Evolutionary conservation across 2,329 filamentous ascomycete species (phyloP), one percentile per base, ranked within the genome.

Genomic region (Sphaerulina populicola): DNA sequence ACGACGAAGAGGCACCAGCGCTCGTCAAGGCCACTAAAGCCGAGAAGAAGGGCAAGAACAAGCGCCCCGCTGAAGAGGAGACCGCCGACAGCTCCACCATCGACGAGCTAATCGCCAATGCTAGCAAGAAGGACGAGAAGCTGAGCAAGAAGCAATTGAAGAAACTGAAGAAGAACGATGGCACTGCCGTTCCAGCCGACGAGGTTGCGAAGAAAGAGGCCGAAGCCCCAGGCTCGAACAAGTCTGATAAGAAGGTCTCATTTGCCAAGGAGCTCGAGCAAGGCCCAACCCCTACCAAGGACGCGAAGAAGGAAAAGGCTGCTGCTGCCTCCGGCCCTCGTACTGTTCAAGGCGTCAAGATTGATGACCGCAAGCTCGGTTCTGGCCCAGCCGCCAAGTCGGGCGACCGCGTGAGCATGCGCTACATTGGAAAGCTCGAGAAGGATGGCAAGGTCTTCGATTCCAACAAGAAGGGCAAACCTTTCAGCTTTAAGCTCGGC

Each of bases 261-360:
- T 98, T 98, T 70, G 91, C 93, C 68, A 96, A 97, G 80, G 90
- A 97, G 72, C 88, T 98, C 57, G 93, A 97, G 77, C 89, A 94
- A 72, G 93, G 93, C 54, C 93, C 93, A 57, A 94, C 89, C 39
- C 82, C 83, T 60, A 83, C 86, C 51, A 74, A 79, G 58, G 60
- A 66, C 47, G 57, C 57, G 39, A 68, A 68, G 56, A 73, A 78
- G 57, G 61, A 61, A 41, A 69, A 77, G 64, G 76, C 76, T 49
- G 72, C 79, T 33, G 76, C 76, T 49, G 72, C 79, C 31, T 74
- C 83, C 44, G 81, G 85, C 56, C 78, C 88, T 65, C 93, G 88
- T 76, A 81, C 81, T 51, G 82, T 97, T 50, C 79, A 90, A 67
- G 93, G 91, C 55, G 88, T 98, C 57, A 94, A 83, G 61, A 77